A percentile compares a stretch with the other conserved stretches of the same genome.
phyloP scores from a whole-genome alignment of 2,329 filamentous ascomycete genomes.

The Alternaria sp. region DNA sequence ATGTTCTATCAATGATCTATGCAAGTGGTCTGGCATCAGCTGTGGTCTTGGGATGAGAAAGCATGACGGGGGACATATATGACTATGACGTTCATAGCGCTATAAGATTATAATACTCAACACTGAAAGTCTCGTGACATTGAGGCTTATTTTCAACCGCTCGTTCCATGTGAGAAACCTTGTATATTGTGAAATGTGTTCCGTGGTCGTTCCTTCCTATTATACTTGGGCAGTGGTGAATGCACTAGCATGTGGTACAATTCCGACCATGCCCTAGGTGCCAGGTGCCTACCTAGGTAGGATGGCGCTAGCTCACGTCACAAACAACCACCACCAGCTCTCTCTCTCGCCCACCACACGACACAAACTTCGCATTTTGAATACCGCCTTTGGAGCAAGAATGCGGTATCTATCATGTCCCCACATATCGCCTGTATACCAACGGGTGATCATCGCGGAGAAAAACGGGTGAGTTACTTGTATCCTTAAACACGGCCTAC shows the following conservation, averaged over 20 bases:
- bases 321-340: neutral
- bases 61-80: neutral
- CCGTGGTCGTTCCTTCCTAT: neutral
- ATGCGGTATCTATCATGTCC: slow-evolving; percentile 18
- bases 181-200: neutral
- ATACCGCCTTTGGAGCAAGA: neutral
- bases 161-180: neutral
- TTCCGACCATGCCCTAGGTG: too few species aligned
- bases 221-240: neutral
- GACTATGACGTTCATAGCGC: neutral
- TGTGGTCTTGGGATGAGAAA: neutral
- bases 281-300: neutral
- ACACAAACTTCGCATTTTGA: neutral
- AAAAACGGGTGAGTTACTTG: slow-evolving; percentile 29
- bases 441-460: slow-evolving; percentile 32
- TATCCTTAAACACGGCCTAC: neutral
- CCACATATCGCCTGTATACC: slow-evolving; percentile 30
- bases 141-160: neutral
- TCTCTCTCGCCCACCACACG: neutral
- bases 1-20: slow-evolving; percentile 8
- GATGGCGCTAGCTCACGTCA: slow-evolving; percentile 11
- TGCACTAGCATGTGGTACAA: neutral
- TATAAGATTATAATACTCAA: slow-evolving; percentile 16
- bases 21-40: slow-evolving; percentile 2
- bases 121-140: neutral